Percentiles rank a stretch among this genome's conserved stretches.
phyloP scores from a whole-genome alignment of 176 grass and related monocot species.

The Zea luxurians region DNA sequence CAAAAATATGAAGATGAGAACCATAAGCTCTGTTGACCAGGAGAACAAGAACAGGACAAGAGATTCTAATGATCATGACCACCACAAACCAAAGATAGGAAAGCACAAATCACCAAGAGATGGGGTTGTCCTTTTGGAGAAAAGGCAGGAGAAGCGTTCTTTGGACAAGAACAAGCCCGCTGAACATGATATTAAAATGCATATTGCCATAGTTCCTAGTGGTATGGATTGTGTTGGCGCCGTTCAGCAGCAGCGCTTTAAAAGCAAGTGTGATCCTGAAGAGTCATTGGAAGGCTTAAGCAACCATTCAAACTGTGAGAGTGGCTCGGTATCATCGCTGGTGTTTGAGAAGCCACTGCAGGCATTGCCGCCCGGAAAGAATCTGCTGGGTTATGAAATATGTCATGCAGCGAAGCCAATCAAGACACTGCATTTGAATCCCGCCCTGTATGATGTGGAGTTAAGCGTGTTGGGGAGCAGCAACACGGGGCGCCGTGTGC shows the following conservation, averaged over 20 bases:
- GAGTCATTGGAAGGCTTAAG: constrained; percentile 37
- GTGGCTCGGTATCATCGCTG: constrained; percentile 35
- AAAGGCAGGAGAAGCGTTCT: constrained; percentile 27
- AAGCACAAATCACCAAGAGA: constrained; percentile 38
- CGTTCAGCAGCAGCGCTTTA: constrained; percentile 20
- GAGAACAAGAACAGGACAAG: constrained; percentile 26
- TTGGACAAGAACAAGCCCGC: background rate
- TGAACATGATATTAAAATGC: constrained; percentile 26
- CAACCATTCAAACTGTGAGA: constrained; percentile 26
- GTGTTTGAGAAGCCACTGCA: constrained; percentile 32
- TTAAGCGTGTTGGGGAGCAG: constrained; percentile 49
- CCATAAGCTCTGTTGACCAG: constrained; percentile 26
- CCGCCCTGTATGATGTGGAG: constrained; percentile 65
- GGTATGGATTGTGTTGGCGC: constrained; percentile 17
- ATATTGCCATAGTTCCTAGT: constrained; percentile 13
- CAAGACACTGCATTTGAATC: constrained; percentile 30
- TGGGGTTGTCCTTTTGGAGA: constrained; percentile 33
- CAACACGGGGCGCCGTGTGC: constrained; percentile 62
- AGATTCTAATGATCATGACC: background rate
- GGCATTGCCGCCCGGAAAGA: too few species aligned
- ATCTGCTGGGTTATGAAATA: too few species aligned
- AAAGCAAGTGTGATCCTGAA: constrained; percentile 6
- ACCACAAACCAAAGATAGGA: constrained; percentile 30
- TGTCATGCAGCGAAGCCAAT: too few species aligned
- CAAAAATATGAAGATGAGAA: constrained; percentile 35